Conservation (phyloP, 73 alveolate genomes). For the Loxodes magnus region DNA sequence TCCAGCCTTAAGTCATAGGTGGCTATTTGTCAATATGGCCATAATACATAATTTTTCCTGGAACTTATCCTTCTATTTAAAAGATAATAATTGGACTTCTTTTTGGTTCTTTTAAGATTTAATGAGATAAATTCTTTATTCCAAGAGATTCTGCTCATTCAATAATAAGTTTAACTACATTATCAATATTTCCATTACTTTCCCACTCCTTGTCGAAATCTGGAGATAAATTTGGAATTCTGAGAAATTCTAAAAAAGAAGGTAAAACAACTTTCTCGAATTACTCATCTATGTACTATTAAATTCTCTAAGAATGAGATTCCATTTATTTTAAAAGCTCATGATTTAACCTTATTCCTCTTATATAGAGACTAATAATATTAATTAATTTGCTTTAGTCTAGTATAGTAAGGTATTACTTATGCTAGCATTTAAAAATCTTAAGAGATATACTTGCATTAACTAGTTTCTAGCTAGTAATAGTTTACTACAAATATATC, state of each 20-base stretch:
- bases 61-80: conserved; percentile 28
- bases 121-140: conserved; percentile 47
- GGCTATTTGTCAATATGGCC: conserved; percentile 75
- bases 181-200: conserved; percentile 60
- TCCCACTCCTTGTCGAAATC: conserved; percentile 79
- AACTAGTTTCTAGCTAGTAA: too few relatives aligned
- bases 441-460: too few relatives aligned
- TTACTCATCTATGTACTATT: too few relatives aligned
- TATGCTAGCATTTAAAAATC: too few relatives aligned
- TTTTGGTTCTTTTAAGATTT: conserved; percentile 47
- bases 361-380: too few relatives aligned
- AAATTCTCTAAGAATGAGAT: too few relatives aligned
- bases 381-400: too few relatives aligned
- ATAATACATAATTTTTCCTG: conserved; percentile 47
- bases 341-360: too few relatives aligned
- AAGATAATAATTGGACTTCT: conserved; percentile 58
- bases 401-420: too few relatives aligned
- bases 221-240: conserved; percentile 83
- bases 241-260: conserved; percentile 60
- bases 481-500: too few relatives aligned
- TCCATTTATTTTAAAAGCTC: too few relatives aligned
- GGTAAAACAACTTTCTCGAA: conserved; percentile 51
- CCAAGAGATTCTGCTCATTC: conserved; percentile 46
- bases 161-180: conserved; percentile 44
- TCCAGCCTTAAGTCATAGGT: conserved; percentile 60